Base-by-base conservation (phyloP, 495 filamentous ascomycete species). In the Penicillium desertorum region DNA sequence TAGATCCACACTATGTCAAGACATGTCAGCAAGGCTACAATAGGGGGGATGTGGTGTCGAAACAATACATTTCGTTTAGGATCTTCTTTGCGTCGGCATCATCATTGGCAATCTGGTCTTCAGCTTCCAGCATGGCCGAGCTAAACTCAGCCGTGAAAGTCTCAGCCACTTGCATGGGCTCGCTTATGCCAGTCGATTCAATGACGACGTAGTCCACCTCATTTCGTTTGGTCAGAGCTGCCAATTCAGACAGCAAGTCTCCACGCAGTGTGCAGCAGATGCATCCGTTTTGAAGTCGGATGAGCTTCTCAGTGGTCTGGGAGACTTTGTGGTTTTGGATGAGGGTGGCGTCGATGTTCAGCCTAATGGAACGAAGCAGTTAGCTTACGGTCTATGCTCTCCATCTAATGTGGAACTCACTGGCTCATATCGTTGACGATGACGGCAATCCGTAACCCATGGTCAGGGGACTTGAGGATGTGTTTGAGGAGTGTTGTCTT, bases 161-260 rank as follows among this genome's bases (percentile, higher is more conserved):
- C 66, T 85, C 82, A 7, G 83, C 82, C 7, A 86, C 83, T 64
- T 86, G 83, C 79, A 82, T 80, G 2, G 83, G 83, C 61, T 86
- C 83, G 60, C 81, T 84, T 25, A 86, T 83, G 1, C 83, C 83
- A 0, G 78, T 82, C 60, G 80, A 83, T 59, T 86, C 83, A 54
- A 86, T 83, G 19, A 86, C 63, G 7, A 86, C 77, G 64, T 86
- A 85, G 43, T 86, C 72, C 27, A 85, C 75, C 16, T 70, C 73
- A 7, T 76, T 71, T 17, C 76, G 69, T 22, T 76, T 73, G 0
- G 81, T 76, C 1, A 86, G 62, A 1, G 67, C 74, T 1, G 77
- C 79, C 7, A 85, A 71, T 58, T 86, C 81, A 14, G 78, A 66
- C 2, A 86, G 71, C 1, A 86, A 65, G 50, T 86, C 83, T 3